phyloP scores from a whole-genome alignment of 495 filamentous ascomycete species.

The Podospora australis region DNA sequence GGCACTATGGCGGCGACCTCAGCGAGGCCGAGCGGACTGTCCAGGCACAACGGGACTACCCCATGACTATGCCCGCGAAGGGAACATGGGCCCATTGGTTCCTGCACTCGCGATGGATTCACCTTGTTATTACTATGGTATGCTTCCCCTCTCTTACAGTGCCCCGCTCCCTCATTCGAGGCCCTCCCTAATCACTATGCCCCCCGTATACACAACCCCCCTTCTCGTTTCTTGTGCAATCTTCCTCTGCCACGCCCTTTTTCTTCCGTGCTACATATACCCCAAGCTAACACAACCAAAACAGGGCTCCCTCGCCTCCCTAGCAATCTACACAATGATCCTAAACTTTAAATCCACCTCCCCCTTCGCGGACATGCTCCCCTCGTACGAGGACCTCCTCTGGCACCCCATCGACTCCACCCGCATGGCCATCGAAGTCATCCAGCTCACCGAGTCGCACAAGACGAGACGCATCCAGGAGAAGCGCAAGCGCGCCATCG shows the following conservation, averaged over 20 bases:
- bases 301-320: conserved; percentile 59
- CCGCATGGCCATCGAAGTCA: conserved; percentile 54
- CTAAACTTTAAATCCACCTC: conserved; percentile 65
- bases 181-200: too few relatives aligned
- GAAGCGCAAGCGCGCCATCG: conserved; percentile 56
- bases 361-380: conserved; percentile 66
- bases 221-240: too few relatives aligned
- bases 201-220: too few relatives aligned
- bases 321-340: conserved; percentile 61
- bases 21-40: conserved; percentile 51
- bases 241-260: too few relatives aligned
- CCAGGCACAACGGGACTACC: conserved; percentile 64
- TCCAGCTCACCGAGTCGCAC: conserved; percentile 62
- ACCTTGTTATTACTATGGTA: conserved; percentile 75
- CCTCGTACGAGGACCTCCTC: conserved; percentile 51
- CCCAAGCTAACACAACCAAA: neutral
- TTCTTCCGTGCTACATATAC: too few relatives aligned
- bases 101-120: conserved; percentile 62
- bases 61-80: conserved; percentile 70
- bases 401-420: conserved; percentile 57
- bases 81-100: conserved; percentile 72
- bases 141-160: conserved; percentile 13
- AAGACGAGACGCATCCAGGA: conserved; percentile 56
- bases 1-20: conserved; percentile 63
- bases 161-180: neutral